Evolutionary conservation across 768 basidiomycete genomes (phyloP), one percentile per base, ranked within the genome.

Genomic region (Boletellus sp.): DNA sequence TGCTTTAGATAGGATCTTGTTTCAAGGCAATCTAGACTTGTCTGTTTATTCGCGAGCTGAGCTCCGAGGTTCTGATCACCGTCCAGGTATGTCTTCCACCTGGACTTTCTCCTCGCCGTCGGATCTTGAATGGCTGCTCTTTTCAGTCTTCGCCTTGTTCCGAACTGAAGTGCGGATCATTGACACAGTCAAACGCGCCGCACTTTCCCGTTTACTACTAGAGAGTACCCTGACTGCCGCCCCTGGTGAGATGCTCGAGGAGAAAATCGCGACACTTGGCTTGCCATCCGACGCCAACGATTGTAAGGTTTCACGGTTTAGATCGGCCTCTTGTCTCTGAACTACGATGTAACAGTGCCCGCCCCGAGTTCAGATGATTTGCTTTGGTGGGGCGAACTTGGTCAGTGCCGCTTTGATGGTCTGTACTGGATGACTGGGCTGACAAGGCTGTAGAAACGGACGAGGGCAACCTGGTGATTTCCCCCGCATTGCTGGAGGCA

Each of bases 1-100:
- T 16, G 7, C 47, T 34, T n/a, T 61, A 93, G 96, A 99, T 73
- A 90, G 96, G n/a, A 83, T 99, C 8, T 65, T 99, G 50, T 94
- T 86, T 72, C 81, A 80, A 53, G 95, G 95, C 10, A 72, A 74
- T 31, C 74, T 97, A 22, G 85, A 92, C 53, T 74, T 94, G 40
- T 74, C 79, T 0, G 78, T 83, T 9, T 99, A 99, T 67, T 83
- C 85, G 17, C 77, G 93, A 51, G 87, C 90, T 7, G 91, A 95
- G 57, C 70, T 99, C 49, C 77, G 75, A 61, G 83, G 88, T n/a
- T 99, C 96, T 6, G 96, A 99, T 71, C 96, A 99, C 65, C 85
- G 87, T 63, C 96, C 96, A 65, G 90, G 92, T 85, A 53, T 45
- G 11, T 6, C 1, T 28, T 10, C 55, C 22, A 38, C 17, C 37